A percentile compares a stretch with the other conserved stretches of the same genome.
These are phyloP conservation scores for Chenopodium suecicum DNA, from an alignment of 148 eudicot species.

Conservation along the genomic window DNA sequence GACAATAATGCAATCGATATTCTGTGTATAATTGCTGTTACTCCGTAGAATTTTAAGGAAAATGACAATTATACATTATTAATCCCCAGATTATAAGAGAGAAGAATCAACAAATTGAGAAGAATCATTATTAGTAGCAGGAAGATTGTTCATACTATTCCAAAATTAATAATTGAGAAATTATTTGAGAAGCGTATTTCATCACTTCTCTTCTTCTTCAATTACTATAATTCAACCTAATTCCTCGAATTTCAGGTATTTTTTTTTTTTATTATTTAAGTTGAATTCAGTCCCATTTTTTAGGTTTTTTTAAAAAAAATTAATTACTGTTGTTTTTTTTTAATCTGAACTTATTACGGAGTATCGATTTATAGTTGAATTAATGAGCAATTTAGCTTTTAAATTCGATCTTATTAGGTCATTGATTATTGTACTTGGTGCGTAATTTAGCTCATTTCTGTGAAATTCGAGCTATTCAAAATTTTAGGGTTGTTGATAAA, in stretches of 20 bases:
- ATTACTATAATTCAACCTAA: not conserved
- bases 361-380: not conserved
- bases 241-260: not conserved
- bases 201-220: not conserved
- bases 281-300: not conserved
- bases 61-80: not conserved
- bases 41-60: not conserved
- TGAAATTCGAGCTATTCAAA: not conserved
- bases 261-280: not conserved
- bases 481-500: not conserved
- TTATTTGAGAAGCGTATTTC: not conserved
- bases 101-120: not conserved
- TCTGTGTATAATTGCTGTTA: not conserved
- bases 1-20: not conserved
- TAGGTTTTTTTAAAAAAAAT: too few relatives aligned
- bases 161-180: not conserved
- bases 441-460: not conserved
- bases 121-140: not conserved
- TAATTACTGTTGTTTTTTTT: not conserved
- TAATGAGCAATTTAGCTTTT: not conserved
- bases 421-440: not conserved
- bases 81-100: not conserved
- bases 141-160: not conserved
- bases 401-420: not conserved
- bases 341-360: not conserved